Conservation (phyloP, 305 asterid genomes). For the Fraxinus paxiana region DNA sequence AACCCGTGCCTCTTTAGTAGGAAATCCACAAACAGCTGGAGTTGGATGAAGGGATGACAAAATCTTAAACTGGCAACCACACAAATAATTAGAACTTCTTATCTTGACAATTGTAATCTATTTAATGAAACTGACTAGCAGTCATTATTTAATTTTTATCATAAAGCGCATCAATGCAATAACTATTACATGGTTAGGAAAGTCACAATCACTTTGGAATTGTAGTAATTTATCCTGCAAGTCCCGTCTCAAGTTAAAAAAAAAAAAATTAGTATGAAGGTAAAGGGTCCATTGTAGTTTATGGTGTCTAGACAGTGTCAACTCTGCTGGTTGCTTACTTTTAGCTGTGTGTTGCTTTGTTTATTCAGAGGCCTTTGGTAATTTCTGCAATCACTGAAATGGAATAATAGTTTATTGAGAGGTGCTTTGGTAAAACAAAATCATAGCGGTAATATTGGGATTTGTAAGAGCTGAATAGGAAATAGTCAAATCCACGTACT, state of each 20-base stretch:
- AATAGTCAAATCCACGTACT: neutral
- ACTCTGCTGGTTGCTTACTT: neutral
- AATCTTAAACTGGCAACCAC: conserved; percentile 61
- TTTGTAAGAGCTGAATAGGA: neutral
- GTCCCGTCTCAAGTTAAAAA: neutral
- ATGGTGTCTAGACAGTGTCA: neutral
- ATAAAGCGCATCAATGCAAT: neutral
- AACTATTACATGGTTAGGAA: neutral
- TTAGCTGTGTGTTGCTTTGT: neutral
- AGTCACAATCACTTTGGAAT: neutral
- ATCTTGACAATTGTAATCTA: neutral
- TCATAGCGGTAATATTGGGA: neutral
- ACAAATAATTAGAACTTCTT: conserved; percentile 14
- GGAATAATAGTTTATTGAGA: neutral
- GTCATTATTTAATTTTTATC: neutral
- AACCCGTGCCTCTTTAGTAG: conserved; percentile 78
- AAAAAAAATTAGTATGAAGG: neutral
- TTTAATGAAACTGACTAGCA: neutral
- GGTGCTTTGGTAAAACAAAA: neutral
- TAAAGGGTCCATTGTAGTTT: neutral
- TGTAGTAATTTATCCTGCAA: neutral
- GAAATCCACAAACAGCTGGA: conserved; percentile 96
- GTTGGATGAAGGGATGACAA: conserved; percentile 92
- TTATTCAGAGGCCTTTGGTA: neutral
- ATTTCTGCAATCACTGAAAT: neutral